Conservation (phyloP, 2,329 filamentous ascomycete species). For the Endoconidiophora polonica region DNA sequence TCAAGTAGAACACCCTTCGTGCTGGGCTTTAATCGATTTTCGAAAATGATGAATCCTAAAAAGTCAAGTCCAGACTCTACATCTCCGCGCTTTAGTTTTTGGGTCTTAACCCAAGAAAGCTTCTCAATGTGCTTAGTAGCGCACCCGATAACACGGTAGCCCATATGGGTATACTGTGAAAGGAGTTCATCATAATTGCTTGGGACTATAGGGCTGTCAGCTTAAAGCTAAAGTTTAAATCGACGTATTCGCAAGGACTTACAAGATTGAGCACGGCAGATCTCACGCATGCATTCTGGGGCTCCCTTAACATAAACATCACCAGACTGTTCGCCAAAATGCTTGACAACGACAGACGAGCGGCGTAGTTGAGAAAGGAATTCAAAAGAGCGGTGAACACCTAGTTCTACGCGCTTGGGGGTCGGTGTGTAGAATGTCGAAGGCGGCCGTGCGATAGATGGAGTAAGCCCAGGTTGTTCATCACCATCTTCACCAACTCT, state of each 20-base stretch:
- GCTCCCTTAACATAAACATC: constrained; percentile 92
- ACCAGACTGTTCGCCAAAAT: constrained; percentile 69
- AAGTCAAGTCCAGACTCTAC: constrained; percentile 76
- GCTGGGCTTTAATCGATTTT: constrained; percentile 90
- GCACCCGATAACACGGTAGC: constrained; percentile 91
- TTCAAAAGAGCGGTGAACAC: constrained; percentile 81
- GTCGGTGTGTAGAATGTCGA: not conserved
- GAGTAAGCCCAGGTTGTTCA: constrained; percentile 58
- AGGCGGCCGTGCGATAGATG: constrained; percentile 78
- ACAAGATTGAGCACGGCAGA: constrained; percentile 71
- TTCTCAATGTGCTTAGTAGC: constrained; percentile 78
- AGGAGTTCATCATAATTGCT: constrained; percentile 79
- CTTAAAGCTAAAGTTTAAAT: not conserved
- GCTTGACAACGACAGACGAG: constrained; percentile 81
- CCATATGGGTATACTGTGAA: constrained; percentile 82
- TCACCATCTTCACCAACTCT: constrained; percentile 49
- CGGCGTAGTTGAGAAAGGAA: constrained; percentile 86
- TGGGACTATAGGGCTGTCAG: constrained; percentile 38
- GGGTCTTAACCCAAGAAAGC: constrained; percentile 82
- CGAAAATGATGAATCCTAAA: constrained; percentile 92
- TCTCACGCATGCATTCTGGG: constrained; percentile 89
- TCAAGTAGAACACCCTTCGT: constrained; percentile 71
- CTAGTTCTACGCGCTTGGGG: constrained; percentile 44
- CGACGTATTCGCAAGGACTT: constrained; percentile 21
- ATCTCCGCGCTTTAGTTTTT: constrained; percentile 79